A percentile compares a stretch with the other conserved stretches of the same genome.
Evolutionary conservation across 2,329 filamentous ascomycete genomes (phyloP).

Genomic region (Cytospora piceicola): DNA sequence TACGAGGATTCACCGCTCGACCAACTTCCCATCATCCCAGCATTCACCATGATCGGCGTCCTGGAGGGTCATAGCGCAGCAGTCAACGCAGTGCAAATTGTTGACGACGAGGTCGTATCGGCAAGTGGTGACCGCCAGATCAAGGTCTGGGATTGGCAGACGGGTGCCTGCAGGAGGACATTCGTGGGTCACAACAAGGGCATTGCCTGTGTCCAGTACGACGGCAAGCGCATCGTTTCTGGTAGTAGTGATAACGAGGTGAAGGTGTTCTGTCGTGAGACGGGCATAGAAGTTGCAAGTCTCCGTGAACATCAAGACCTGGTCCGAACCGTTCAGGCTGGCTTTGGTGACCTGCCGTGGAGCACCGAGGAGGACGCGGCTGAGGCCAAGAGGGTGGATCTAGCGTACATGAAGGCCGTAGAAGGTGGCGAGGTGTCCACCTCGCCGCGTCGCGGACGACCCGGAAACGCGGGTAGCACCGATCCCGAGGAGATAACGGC

Average conservation of each 20-base stretch:
- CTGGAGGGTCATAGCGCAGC: slow-evolving; percentile 86
- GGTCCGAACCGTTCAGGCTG: slow-evolving; percentile 92
- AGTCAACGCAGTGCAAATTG: slow-evolving; percentile 94
- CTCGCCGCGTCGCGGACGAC: slow-evolving; percentile 44
- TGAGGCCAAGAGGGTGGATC: slow-evolving; percentile 74
- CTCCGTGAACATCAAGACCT: slow-evolving; percentile 80
- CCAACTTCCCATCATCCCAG: slow-evolving; percentile 57
- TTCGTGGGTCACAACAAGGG: slow-evolving; percentile 90
- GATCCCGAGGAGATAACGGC: slow-evolving; percentile 77
- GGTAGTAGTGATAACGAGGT: slow-evolving; percentile 96
- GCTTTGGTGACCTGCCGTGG: slow-evolving; percentile 86
- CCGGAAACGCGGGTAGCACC: slow-evolving; percentile 71
- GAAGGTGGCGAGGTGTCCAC: slow-evolving; percentile 53
- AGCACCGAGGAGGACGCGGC: slow-evolving; percentile 74
- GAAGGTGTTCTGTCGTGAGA: slow-evolving; percentile 87
- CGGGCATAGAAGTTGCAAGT: slow-evolving; percentile 86
- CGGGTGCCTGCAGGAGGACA: slow-evolving; percentile 74
- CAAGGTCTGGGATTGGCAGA: slow-evolving; percentile 92
- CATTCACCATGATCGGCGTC: slow-evolving; percentile 77
- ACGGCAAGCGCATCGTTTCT: slow-evolving; percentile 89
- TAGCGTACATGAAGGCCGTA: slow-evolving; percentile 68
- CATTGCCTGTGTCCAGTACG: slow-evolving; percentile 96
- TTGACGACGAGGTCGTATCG: slow-evolving; percentile 84
- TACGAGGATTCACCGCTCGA: slow-evolving; percentile 51
- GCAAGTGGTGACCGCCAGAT: slow-evolving; percentile 92